Conservation (phyloP, 208 protist genomes). For the Leishmania braziliensis region DNA sequence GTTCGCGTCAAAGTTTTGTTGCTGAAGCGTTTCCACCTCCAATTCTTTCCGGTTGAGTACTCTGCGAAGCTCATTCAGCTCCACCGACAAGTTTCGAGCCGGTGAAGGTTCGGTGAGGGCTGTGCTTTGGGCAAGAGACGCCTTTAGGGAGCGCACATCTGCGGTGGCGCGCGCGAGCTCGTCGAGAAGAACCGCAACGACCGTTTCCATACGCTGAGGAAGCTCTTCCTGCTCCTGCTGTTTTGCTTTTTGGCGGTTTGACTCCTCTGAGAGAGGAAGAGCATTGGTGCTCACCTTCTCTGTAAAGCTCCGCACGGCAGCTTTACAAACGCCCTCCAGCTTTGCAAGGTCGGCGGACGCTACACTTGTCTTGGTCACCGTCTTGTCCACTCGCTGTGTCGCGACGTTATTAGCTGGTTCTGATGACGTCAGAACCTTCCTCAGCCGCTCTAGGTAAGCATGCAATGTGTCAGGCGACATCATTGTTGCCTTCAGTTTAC, state of each 20-base stretch:
- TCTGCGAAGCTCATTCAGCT: slow-evolving; percentile 22
- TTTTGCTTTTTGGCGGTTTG: slow-evolving; percentile 15
- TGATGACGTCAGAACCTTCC: background rate
- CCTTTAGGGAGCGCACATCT: slow-evolving; percentile 12
- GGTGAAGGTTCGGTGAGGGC: background rate
- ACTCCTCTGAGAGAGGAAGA: slow-evolving; percentile 9
- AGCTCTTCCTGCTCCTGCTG: slow-evolving; percentile 16
- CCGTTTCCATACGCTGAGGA: slow-evolving; percentile 13
- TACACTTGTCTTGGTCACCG: background rate
- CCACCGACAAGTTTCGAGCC: background rate
- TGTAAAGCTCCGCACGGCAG: slow-evolving; percentile 10
- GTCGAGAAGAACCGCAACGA: slow-evolving; percentile 18
- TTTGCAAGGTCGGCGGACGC: background rate
- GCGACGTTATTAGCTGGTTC: background rate
- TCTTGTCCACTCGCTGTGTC: background rate
- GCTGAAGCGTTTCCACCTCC: slow-evolving; percentile 35
- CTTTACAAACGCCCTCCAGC: slow-evolving; percentile 10
- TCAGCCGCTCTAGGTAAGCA: slow-evolving; percentile 21
- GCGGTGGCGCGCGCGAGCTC: slow-evolving; percentile 16
- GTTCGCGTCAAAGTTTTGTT: slow-evolving; percentile 40
- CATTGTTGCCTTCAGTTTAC: slow-evolving; percentile 8
- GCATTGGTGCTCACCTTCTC: background rate
- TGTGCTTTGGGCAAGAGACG: background rate
- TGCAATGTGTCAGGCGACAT: slow-evolving; percentile 23
- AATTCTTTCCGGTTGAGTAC: slow-evolving; percentile 24